Base-by-base conservation (phyloP, 2,329 filamentous ascomycete species). In the Colletotrichum tofieldiae region DNA sequence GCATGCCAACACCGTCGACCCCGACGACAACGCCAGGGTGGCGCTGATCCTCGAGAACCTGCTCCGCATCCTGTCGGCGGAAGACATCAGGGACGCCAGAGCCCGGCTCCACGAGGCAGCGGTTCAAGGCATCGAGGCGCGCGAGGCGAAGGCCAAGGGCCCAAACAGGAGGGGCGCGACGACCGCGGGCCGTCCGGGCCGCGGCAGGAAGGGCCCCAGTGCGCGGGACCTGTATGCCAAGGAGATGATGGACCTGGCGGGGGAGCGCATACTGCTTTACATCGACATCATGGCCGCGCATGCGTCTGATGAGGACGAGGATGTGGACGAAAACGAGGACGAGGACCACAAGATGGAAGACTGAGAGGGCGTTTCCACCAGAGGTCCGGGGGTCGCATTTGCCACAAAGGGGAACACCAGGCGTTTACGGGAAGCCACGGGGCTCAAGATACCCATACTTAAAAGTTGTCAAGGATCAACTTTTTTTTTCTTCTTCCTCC, bases 11-110 rank as follows among this genome's bases (percentile, higher is more conserved):
- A 90, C 87, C 0, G 84, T 87, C 18, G 86, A 85, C 8, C 80
- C 88, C 0, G 87, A 89, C 26, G 93, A 94, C 74, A 95, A 96
- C 76, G 91, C 92, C 37, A 93, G 93, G 79, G 85, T 95, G 47
- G 91, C 92, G 2, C 81, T 95, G 12, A 80, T 93, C 39, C 82
- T 94, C 0, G 94, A 96, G 81, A 86, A 86, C 2, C 81, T 94
- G 61, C 77, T 94, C 39, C 86, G 91, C 56, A 82, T 91, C 8
- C 80, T 88, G 3, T 87, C 84, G 81, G 67, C 70, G 3, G 77
- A 78, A 35, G 80, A 81, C 16, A 75, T 77, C 26, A 74, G 84
- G 16, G 69, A 72, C 1, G 84, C 85, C 74, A 81, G 80, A 39
- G 72, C 78, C 0, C 73, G 74, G 5, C 77, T 90, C 20, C 78